Base-by-base conservation (phyloP, 225 moss, liverwort and hornwort genomes). In the Physcomitrium patens region DNA sequence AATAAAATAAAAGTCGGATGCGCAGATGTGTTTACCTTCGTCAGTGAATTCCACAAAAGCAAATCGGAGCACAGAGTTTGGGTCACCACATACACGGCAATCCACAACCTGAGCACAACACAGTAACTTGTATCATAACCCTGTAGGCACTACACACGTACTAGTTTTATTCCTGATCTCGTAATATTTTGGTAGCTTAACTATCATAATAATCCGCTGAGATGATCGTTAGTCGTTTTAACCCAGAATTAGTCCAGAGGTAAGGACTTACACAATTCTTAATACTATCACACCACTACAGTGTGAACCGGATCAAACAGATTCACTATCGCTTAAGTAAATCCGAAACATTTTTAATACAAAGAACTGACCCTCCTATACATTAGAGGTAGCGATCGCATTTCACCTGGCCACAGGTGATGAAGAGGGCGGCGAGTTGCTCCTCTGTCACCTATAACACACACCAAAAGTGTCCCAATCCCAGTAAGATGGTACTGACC, bases 41-140 rank as follows among this genome's bases (percentile, higher is more conserved):
- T 94, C 96, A 5, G 97, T 97, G 73, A 97, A 97, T 82, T 97
- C 97, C 52, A 97, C 94, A 74, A 97, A 97, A 3, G 94, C 97
- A 78, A 97, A 97, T 12, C 97, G 93, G 49, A 94, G 94, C 44
- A 97, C 97, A 5, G 93, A 97, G 69, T 97, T 97, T 18, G 97
- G 97, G 79, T 97, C 97, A 78, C 97, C 97, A 44, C 97, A 97
- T 53, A 97, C 97, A 22, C 94, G 94, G 41, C 97, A 97, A 79
- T 97, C 97, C 61, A 97, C 91, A 76, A 97, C 97, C 96, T 96
- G 80, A 44, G 3, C 74, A 59, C 49, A 69, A 77, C 52, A 72
- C 48, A 44, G 48, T 62, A 20, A 44, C 45, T 37, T 37, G 31
- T 37, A 37, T 27, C 47, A 27, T 23, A 64, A 26, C 8, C 22